Conservation (phyloP, 2,329 filamentous ascomycete genomes). For the Ceratocystis albifundus region DNA sequence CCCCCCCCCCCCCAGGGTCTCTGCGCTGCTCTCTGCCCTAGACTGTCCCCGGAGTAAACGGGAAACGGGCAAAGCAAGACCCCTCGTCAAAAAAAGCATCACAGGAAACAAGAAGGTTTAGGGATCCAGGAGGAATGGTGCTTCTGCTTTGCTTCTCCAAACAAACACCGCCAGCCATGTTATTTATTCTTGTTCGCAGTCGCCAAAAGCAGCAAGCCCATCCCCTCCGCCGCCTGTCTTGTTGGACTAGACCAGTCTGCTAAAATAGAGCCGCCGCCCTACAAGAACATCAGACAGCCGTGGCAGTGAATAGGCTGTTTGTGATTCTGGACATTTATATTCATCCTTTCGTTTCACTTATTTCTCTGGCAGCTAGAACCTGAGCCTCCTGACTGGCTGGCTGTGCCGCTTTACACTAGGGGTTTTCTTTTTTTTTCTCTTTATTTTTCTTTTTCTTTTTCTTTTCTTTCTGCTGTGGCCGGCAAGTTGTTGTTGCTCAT, state of each 20-base stretch:
- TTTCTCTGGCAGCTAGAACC: constrained; percentile 5
- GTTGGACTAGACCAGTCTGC: neutral
- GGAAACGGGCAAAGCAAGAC: neutral
- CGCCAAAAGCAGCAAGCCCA: neutral
- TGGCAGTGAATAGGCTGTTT: neutral
- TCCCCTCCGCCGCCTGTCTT: neutral
- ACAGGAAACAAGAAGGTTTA: neutral
- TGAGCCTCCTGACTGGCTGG: neutral
- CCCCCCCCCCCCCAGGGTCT: neutral
- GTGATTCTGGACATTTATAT: neutral
- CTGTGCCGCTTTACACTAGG: neutral
- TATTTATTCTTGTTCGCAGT: no score
- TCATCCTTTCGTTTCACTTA: neutral
- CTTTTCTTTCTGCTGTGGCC: neutral
- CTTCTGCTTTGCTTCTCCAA: no score
- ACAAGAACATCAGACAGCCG: neutral
- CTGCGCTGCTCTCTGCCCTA: neutral
- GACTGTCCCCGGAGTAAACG: neutral
- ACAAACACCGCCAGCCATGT: neutral
- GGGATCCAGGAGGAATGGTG: neutral
- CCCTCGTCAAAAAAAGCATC: neutral
- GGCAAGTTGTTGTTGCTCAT: no score
- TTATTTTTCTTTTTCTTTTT: neutral
- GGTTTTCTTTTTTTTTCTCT: neutral
- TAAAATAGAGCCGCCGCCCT: constrained; percentile 4